phyloP scores from a whole-genome alignment of 2,329 filamentous ascomycete species.

The Pseudocercospora vitis region DNA sequence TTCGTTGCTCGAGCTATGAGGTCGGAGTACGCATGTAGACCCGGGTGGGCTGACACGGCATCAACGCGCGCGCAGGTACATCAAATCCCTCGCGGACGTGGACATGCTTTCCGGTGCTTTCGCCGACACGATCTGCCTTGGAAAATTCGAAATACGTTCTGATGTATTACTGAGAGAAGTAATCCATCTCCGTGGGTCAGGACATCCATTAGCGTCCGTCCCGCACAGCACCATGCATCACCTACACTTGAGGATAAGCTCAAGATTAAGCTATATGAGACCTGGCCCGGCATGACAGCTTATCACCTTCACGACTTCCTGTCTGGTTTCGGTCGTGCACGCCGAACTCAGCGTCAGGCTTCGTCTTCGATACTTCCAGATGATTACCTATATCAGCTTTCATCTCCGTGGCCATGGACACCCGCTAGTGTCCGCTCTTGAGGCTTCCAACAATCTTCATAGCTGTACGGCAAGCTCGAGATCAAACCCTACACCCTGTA shows the following conservation, averaged over 20 bases:
- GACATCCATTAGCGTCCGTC: background rate
- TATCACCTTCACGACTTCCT: background rate
- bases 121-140: too few relatives aligned
- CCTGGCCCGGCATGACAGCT: background rate
- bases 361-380: background rate
- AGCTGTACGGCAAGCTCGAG: background rate
- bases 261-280: background rate
- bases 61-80: too few relatives aligned
- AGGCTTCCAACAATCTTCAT: background rate
- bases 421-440: background rate
- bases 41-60: too few relatives aligned
- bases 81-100: too few relatives aligned
- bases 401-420: constrained; percentile 3
- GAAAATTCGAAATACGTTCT: too few relatives aligned
- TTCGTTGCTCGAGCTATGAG: too few relatives aligned
- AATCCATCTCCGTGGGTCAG: background rate
- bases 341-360: too few relatives aligned
- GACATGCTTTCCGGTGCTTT: too few relatives aligned
- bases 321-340: background rate
- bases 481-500: background rate
- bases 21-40: too few relatives aligned
- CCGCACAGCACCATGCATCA: background rate
- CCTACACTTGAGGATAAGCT: background rate
- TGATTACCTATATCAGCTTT: background rate
- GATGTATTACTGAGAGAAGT: background rate